Evolutionary conservation across 2,329 filamentous ascomycete genomes (phyloP), one percentile per base, ranked within the genome.

Genomic region (Calonectria multiphialidica): DNA sequence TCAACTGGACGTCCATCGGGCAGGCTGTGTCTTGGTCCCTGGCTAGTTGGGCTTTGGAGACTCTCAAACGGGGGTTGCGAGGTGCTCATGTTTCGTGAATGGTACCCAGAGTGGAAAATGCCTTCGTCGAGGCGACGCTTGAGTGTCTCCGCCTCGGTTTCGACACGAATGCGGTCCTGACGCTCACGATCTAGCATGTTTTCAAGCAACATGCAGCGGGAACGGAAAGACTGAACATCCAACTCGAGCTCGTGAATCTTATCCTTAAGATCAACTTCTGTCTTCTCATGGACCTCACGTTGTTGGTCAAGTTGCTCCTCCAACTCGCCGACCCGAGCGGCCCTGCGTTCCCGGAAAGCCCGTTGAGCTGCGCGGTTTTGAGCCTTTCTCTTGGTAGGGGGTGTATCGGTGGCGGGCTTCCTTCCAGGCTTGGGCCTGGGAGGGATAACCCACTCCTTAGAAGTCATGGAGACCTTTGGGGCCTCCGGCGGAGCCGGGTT

Each of bases 311-410:
- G 84, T 79, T 92, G 90, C 76, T 93, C 90, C 82, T 94, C 91
- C 37, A 94, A 85, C 81, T 93, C 96, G 45, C 93, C 93, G 8
- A 98, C 94, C 45, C 95, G 93, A 28, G 95, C 94, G 2, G 95
- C 95, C 74, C 96, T 91, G 70, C 96, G 90, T 84, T 98, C 95
- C 40, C 96, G 90, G 84, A 98, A 98, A 1, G 94, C 95, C 71
- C 96, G 89, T 85, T 98, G 96, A 3, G 96, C 96, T 57, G 95
- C 94, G 72, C 97, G 91, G 83, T 98, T 98, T 86, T 98, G 97
- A 1, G 95, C 94, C 87, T 98, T 97, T 76, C 97, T 92, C 86
- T 98, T 98, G 50, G 95, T 98, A 2, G 94, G 94, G 16, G 96
- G 95, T 65, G 96, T 97, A 81, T 98, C 96, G 42, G 95, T 97